Evolutionary conservation across 805 yeast genomes (phyloP), one percentile per base, ranked within the genome.

Genomic region (Saccharomyces paradoxus): DNA sequence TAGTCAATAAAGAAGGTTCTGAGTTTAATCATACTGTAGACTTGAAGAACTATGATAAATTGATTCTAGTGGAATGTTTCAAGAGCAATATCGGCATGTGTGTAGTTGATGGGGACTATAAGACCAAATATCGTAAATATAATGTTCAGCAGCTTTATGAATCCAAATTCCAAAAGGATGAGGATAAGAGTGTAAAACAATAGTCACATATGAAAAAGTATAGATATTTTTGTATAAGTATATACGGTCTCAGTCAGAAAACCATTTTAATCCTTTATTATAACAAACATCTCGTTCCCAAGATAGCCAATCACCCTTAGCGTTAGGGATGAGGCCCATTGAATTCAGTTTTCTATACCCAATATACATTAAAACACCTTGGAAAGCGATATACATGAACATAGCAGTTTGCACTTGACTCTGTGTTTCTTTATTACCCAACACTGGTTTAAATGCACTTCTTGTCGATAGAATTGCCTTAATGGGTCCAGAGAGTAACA

Each of bases 281-380:
- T 66, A 64, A 47, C 59, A 52, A 3, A 75, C 60, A 6, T 76
- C 73, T 2, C 60, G 62, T 65, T 90, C 95, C 91, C 96, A 91
- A 6, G 89, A 83, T 17, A 92, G 72, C 98, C 98, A 94, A 67
- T 92, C 99, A 60, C 96, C 85, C 49, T 78, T 78, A 41, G 83
- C 85, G 62, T 86, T 88, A 24, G 99, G 99, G 56, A 92, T 82
- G 59, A 92, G 74, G 0, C 97, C 98, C 97, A 92, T 88, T 24
- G 78, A 74, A 61, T 87, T 83, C 56, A 94, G 73, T 69, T 94
- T 94, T 82, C 89, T 90, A 17, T 90, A 64, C 2, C 97, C 98
- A 41, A 89, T 81, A 3, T 76, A 80, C 72, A 91, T 74, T 51
- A 84, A 78, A 4, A 80, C 77, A 48, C 83, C 47, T 56, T 80